Evolutionary conservation across 805 yeast genomes (phyloP), one percentile per base, ranked within the genome.

Genomic region (Sugiyamaella marilandica): DNA sequence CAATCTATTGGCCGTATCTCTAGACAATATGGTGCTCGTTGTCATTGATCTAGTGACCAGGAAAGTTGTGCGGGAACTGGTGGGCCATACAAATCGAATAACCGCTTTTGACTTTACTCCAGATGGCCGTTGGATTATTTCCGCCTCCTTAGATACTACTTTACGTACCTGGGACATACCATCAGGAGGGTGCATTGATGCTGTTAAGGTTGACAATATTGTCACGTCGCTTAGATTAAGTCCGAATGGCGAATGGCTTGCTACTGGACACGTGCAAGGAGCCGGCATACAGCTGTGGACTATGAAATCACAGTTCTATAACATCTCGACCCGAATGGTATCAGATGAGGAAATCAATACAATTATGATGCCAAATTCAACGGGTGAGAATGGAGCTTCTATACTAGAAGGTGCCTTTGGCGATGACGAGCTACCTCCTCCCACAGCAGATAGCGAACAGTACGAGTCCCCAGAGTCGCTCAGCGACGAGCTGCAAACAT

Each of bases 91-190:
- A 10, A 90, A 91, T 68, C 78, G 96, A 63, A 83, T 94, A 58
- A 90, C 97, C 0, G 78, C 87, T 0, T 69, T 92, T 66, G 97
- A 88, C 66, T 92, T 94, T 65, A 84, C 95, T 2, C 95, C 96
- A 3, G 92, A 91, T 67, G 98, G 97, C 34, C 82, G 97, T 67
- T 94, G 98, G 97, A 72, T 94, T 34, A 83, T 94, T 8, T 82
- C 94, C 21, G 83, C 87, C 1, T 78, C 90, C 0, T 74, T 90
- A 55, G 99, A 94, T 66, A 77, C 87, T 1, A 90, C 98, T 0
- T 75, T 94, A 47, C 80, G 99, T 63, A 89, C 97, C 0, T 94
- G 98, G 98, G 98, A 94, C 68, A 78, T 94, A 55, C 98, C 98
- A 41, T 86, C 97, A 1, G 98, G 99, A 47, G 88, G 91, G 0